Base-by-base conservation (phyloP, 495 filamentous ascomycete species). In the Aspergillus egyptiacus region DNA sequence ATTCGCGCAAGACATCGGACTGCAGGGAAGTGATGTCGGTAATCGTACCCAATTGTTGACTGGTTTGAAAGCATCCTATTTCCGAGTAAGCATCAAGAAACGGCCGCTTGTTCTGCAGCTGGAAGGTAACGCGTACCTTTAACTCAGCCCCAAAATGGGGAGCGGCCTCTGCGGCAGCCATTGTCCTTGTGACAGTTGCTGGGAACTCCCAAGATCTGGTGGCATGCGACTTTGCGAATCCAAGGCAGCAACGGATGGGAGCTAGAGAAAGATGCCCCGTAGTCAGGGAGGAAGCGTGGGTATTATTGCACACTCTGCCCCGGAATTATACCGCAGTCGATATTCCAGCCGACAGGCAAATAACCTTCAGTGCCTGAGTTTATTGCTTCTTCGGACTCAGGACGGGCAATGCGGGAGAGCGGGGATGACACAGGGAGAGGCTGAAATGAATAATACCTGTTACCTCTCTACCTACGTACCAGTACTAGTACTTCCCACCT, bases 1-100 rank as follows among this genome's bases (percentile, higher is more conserved):
- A 15, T 6, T 25, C 20, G 33, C 38, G 48, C 57, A 48, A 50
- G 48, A 48, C 48, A 59, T 34, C 44, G 55, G 35, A 42, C 33
- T 60, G 35, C 38, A 39, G 59, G 50, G 38, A 31, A 38, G 24
- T 37, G 32, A 28, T 30, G 24, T 42, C 17, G 47, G 35, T 19
- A 22, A 31, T 51, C 71, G 56, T 81, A 84, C 84, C 91, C 94
- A 98, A 61, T 77, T 76, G 64, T 93, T 95, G 64, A 91, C 89
- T 11, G 89, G 79, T 65, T 93, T 96, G 74, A 96, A 96, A 57
- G 83, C 83, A 82, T 98, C 93, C 88, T 93, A 68, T 4, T n/a
- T 38, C 34, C 33, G 18, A 38, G 18, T 24, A 20, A 7, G 11
- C 30, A 9, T 20, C n/a, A 23, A 11, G 8, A 1, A 2, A 20